A percentile compares a stretch with the other conserved stretches of the same genome.
Conservation (phyloP, 2,329 filamentous ascomycete species). For the Paraphoma chrysanthemicola region DNA sequence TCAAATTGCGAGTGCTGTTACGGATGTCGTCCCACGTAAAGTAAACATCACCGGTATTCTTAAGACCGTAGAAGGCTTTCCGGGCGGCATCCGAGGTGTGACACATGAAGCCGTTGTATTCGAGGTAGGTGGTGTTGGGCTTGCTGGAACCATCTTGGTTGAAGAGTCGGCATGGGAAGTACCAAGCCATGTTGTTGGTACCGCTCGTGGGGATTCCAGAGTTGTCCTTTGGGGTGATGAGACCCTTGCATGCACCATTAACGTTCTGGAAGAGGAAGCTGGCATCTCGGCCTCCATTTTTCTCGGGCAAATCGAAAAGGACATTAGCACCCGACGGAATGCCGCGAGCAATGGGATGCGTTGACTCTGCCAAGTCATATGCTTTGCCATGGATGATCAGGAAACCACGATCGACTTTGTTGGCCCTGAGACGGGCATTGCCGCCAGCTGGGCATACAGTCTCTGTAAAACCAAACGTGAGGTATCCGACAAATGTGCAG, state of each 20-base stretch:
- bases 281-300: constrained; percentile 86
- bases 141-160: constrained; percentile 89
- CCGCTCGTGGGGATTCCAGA: constrained; percentile 82
- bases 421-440: constrained; percentile 74
- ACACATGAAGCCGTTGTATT: constrained; percentile 86
- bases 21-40: constrained; percentile 95
- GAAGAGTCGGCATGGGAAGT: constrained; percentile 91
- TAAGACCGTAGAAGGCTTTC: constrained; percentile 76
- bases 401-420: constrained; percentile 80
- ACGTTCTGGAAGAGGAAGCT: constrained; percentile 99
- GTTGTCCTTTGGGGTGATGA: constrained; percentile 74
- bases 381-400: constrained; percentile 97
- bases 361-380: constrained; percentile 79
- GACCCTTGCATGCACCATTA: constrained; percentile 91
- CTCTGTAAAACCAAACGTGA: constrained; percentile 95
- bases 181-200: constrained; percentile 82
- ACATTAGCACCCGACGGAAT: constrained; percentile 80
- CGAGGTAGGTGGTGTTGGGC: constrained; percentile 75
- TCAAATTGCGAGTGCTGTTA: constrained; percentile 86
- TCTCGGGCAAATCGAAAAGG: constrained; percentile 82
- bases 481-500: constrained; percentile 87
- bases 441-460: constrained; percentile 80
- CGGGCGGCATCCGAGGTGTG: constrained; percentile 78
- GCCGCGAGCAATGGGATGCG: constrained; percentile 80
- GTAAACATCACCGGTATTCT: constrained; percentile 82